Conservation (phyloP, 345 rosid species). For the Ceriops decandra region DNA sequence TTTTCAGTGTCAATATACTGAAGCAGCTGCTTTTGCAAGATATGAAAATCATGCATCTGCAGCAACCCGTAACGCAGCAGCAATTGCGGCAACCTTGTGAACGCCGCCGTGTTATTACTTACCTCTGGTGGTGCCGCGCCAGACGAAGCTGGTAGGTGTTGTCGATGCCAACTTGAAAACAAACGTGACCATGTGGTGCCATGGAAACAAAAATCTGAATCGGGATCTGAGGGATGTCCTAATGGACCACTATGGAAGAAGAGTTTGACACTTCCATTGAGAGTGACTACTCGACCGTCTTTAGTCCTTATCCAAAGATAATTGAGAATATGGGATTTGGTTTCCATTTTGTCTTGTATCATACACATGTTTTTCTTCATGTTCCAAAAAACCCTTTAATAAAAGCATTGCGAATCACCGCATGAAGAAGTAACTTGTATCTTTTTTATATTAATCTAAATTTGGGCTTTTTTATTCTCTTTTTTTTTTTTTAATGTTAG, state of each 20-base stretch:
- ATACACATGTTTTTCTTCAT: too few species aligned
- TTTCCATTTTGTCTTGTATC: too few species aligned
- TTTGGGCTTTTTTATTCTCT: too few species aligned
- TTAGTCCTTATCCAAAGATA: constrained; percentile 8
- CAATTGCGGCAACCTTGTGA: not conserved
- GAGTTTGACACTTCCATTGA: constrained; percentile 14
- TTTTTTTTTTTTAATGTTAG: too few species aligned
- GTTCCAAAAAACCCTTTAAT: too few species aligned
- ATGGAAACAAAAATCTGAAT: not conserved
- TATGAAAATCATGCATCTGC: not conserved
- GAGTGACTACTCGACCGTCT: constrained; percentile 17
- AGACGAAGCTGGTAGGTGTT: too few species aligned
- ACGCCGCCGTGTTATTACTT: not conserved
- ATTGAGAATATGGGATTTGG: not conserved
- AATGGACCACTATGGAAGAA: constrained; percentile 7
- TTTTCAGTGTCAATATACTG: not conserved
- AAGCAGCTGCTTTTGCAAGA: not conserved
- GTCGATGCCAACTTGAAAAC: not conserved
- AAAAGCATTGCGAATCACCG: too few species aligned
- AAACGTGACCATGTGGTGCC: not conserved
- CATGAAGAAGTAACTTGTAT: too few species aligned
- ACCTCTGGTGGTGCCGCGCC: not conserved
- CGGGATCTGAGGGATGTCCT: not conserved
- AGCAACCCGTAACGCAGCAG: not conserved
- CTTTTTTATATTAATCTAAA: too few species aligned